These are phyloP conservation scores for Cubamyces lactineus DNA, from an alignment of 768 basidiomycete species.

Conservation along the genomic window DNA sequence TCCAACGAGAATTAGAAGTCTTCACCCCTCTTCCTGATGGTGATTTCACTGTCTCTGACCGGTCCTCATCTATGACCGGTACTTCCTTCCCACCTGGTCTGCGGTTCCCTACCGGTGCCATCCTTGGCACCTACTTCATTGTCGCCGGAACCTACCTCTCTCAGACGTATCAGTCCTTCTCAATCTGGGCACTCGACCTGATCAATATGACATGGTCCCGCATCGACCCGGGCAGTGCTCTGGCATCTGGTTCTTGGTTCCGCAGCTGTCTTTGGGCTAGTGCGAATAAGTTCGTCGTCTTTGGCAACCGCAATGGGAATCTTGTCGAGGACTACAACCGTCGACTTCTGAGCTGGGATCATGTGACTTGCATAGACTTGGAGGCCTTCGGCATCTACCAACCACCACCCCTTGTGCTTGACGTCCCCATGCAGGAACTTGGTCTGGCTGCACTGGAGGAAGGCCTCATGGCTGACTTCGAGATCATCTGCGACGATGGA, in stretches of 20 bases:
- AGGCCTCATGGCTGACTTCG: conserved; percentile 83
- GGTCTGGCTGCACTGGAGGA: conserved; percentile 87
- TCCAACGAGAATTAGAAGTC: conserved; percentile 92
- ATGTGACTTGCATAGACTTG: conserved; percentile 87
- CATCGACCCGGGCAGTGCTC: conserved; percentile 85
- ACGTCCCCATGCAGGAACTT: conserved; percentile 78
- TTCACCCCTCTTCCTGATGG: conserved; percentile 79
- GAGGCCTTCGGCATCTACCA: conserved; percentile 97
- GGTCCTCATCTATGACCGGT: conserved; percentile 80
- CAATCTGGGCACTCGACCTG: conserved; percentile 94
- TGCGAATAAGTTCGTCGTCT: conserved; percentile 84
- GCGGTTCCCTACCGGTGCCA: conserved; percentile 93
- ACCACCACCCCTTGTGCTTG: conserved; percentile 68
- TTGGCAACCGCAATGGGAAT: conserved; percentile 87
- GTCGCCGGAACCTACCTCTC: conserved; percentile 96
- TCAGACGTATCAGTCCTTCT: conserved; percentile 91
- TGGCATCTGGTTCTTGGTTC: conserved; percentile 93
- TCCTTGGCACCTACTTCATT: conserved; percentile 88
- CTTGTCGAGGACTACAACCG: conserved; percentile 93
- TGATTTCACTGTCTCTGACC: conserved; percentile 79
- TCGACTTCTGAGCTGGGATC: conserved; percentile 88
- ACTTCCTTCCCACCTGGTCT: conserved; percentile 89
- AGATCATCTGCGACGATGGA: conserved; percentile 90
- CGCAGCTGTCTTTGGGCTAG: conserved; percentile 87
- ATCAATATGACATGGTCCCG: conserved; percentile 82